These are phyloP conservation scores for Gliomastix tumulicola DNA, from an alignment of 2,329 filamentous ascomycete genomes.

Conservation along the genomic window DNA sequence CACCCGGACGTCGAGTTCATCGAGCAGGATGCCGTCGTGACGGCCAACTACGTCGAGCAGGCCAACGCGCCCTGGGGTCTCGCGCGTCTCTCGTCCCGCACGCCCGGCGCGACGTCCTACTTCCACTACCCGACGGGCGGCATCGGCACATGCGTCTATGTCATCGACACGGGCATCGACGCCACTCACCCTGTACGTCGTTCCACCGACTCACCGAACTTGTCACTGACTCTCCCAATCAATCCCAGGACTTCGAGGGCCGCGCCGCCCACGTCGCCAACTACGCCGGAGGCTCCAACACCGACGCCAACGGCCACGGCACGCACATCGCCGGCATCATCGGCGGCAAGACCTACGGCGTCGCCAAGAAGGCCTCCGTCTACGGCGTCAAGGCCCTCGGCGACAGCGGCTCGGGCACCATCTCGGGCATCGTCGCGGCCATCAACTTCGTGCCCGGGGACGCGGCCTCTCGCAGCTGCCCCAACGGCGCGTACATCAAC, in stretches of 20 bases:
- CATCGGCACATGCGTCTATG: slow-evolving; percentile 13
- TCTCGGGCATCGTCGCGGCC: slow-evolving; percentile 14
- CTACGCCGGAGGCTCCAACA: slow-evolving; percentile 4
- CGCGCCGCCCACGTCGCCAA: slow-evolving; percentile 8
- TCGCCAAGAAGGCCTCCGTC: slow-evolving; percentile 28
- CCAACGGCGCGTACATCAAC: slow-evolving; percentile 28
- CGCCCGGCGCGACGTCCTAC: slow-evolving; percentile 7
- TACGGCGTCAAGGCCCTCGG: slow-evolving; percentile 32
- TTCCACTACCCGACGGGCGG: slow-evolving; percentile 11
- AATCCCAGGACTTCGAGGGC: slow-evolving; percentile 10
- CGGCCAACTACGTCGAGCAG: slow-evolving; percentile 6
- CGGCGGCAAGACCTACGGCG: slow-evolving; percentile 12
- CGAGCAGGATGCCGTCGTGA: slow-evolving; percentile 24
- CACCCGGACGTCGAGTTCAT: slow-evolving; percentile 20
- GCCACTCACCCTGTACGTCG: slow-evolving; percentile 15
- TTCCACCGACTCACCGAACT: slow-evolving; percentile 1
- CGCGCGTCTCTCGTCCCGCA: slow-evolving; percentile 10
- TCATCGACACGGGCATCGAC: slow-evolving; percentile 17
- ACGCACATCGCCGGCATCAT: slow-evolving; percentile 18
- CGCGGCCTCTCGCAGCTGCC: slow-evolving; percentile 13
- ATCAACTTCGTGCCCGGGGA: slow-evolving; percentile 21
- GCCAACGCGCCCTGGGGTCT: slow-evolving; percentile 10
- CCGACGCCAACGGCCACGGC: slow-evolving; percentile 23
- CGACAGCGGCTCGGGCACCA: slow-evolving; percentile 4
- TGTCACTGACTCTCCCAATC: not conserved